Evolutionary conservation across 306 rosid species (phyloP).

Genomic region (Vachellia pachyceras): DNA sequence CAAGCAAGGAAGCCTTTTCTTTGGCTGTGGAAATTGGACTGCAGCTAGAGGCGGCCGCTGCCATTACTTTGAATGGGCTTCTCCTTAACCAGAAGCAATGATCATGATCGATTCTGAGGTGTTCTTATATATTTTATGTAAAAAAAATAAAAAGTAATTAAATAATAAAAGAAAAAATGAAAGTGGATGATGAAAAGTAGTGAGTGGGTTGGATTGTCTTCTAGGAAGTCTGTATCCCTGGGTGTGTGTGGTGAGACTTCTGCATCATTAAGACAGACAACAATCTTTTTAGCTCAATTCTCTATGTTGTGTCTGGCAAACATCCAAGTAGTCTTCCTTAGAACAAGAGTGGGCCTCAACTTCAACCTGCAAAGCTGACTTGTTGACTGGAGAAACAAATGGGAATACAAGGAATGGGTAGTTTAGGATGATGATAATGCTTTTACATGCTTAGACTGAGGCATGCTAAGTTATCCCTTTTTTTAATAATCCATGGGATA

Average conservation of each 20-base stretch:
- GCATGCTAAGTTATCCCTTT: conserved; percentile 64
- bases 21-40: conserved; percentile 92
- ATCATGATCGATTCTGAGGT: conserved; percentile 45
- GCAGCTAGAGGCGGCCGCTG: conserved; percentile 79
- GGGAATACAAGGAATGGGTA: conserved; percentile 61
- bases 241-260: conserved; percentile 45
- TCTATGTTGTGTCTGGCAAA: conserved; percentile 39
- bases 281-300: conserved; percentile 54
- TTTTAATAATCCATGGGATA: conserved; percentile 59
- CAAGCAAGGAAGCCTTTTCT: conserved; percentile 80
- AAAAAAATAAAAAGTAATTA: conserved; percentile 15
- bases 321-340: conserved; percentile 44
- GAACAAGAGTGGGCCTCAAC: conserved; percentile 40
- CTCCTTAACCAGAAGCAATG: conserved; percentile 54
- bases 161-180: not conserved
- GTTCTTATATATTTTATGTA: conserved; percentile 48
- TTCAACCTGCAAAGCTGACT: conserved; percentile 81
- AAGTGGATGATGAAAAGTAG: conserved; percentile 42
- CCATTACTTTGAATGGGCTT: conserved; percentile 91
- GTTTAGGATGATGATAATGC: conserved; percentile 58
- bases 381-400: conserved; percentile 65
- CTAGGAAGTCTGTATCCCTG: conserved; percentile 53
- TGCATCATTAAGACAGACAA: conserved; percentile 56
- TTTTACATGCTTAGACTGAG: conserved; percentile 57
- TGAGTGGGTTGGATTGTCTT: conserved; percentile 56